Base-by-base conservation (phyloP, 2,329 filamentous ascomycete genomes). In the Sarocladium oryzae region DNA sequence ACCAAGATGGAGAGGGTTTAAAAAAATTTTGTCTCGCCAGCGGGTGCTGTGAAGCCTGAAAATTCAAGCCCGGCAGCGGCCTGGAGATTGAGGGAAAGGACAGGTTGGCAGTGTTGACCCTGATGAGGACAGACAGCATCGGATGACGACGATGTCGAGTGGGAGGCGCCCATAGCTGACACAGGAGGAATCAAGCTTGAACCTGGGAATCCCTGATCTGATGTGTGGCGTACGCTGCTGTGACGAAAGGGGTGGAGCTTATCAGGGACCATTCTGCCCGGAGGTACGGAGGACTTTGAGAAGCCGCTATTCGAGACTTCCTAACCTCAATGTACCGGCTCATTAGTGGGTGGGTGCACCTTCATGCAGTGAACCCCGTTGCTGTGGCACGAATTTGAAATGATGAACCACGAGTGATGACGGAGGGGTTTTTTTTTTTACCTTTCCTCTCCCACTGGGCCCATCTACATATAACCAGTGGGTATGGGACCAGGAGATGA, bases 171-270 rank as follows among this genome's bases (percentile, higher is more conserved):
- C n/a, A n/a, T n/a, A 28, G 40, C 23, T 43, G 28, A 48, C 26
- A 24, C 4, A 23, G 33, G 8, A 45, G 43, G 10, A 18, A 13
- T n/a, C 5, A 26, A 48, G 28, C 43, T 48, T 20, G 43, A 48
- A 28, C 28, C 43, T 48, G 43, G 26, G 33, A 48, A 30, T 30
- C 26, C 43, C 26, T 32, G 43, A 32, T 48, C 26, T 32, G 43
- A 32, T 48, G 43, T 48, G 43, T 32, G 28, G 43, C 26, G 43
- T n/a, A 11, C 40, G 10, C 5, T 4, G 28, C 43, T 30, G 28
- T 48, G 43, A 48, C 28, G 43, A 48, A 48, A 48, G 43, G n/a
- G 28, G 43, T 48, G 43, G 43, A 26, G 43, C 43, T 48, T 48
- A 48, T 48, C 43, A 48, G 43, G 43, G 43, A 48, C 43, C 43